A percentile compares a stretch with the other conserved stretches of the same genome.
Conservation (phyloP, 305 asterid species). For the Vinca major region DNA sequence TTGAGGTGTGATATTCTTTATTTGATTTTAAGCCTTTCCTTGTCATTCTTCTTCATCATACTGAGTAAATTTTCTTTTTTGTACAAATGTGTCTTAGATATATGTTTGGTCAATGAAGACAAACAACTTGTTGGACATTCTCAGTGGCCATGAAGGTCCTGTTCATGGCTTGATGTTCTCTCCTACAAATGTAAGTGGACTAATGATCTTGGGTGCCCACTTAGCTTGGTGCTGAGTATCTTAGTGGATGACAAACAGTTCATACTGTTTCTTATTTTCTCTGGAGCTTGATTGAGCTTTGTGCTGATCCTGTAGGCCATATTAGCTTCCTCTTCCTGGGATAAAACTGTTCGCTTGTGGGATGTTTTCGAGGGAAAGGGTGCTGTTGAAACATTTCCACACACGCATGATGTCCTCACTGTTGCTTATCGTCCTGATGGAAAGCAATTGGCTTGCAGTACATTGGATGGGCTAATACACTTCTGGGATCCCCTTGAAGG, state of each 20-base stretch:
- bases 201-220: not conserved
- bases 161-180: conserved; percentile 95
- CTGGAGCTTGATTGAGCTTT: conserved; percentile 10
- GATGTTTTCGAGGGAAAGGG: conserved; percentile 92
- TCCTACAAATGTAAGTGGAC: conserved; percentile 63
- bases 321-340: conserved; percentile 99
- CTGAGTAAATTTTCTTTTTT: conserved; percentile 3
- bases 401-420: conserved; percentile 86
- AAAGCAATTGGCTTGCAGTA: conserved; percentile 88
- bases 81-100: conserved; percentile 36
- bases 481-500: conserved; percentile 95
- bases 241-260: not conserved
- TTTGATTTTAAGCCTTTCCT: conserved; percentile 8
- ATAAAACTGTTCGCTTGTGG: conserved; percentile 89
- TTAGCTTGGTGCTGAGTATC: not conserved
- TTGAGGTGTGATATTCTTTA: conserved; percentile 53
- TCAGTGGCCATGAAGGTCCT: conserved; percentile 97
- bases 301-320: conserved; percentile 36
- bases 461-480: conserved; percentile 89
- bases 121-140: conserved; percentile 77
- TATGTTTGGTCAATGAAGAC: conserved; percentile 99
- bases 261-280: conserved; percentile 14
- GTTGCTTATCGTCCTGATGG: conserved; percentile 92
- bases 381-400: conserved; percentile 76
- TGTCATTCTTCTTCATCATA: conserved; percentile 11